These are phyloP conservation scores for Castanea mollissima DNA, from an alignment of 306 rosid species.

Conservation along the genomic window DNA sequence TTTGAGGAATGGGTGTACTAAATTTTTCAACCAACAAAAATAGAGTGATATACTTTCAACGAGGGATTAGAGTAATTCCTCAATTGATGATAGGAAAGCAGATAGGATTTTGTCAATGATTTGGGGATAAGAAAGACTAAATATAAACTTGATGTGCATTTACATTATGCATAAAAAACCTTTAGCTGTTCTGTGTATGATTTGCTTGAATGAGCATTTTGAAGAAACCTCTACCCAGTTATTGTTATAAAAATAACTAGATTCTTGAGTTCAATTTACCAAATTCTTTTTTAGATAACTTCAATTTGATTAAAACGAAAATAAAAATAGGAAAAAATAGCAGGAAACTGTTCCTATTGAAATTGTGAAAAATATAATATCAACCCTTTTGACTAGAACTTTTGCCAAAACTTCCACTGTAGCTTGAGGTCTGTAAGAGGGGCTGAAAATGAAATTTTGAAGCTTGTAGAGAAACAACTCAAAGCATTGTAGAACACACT, in stretches of 20 bases:
- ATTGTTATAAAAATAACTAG: not conserved
- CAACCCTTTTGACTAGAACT: no score
- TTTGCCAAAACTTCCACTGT: not conserved
- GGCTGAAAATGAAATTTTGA: not conserved
- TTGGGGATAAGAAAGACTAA: not conserved
- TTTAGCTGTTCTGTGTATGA: not conserved
- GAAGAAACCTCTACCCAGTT: not conserved
- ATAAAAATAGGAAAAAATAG: not conserved
- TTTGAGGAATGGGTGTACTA: not conserved
- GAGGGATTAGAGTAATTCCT: not conserved
- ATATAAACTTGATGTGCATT: not conserved
- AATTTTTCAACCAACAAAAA: not conserved
- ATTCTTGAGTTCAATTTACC: not conserved
- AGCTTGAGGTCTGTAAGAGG: not conserved
- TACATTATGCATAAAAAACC: not conserved
- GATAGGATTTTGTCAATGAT: not conserved
- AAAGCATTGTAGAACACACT: not conserved
- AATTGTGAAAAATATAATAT: not conserved
- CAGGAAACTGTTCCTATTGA: not conserved
- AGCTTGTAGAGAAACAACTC: not conserved
- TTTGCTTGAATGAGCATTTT: not conserved
- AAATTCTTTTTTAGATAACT: not conserved
- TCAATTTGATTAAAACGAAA: not conserved
- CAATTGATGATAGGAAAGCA: not conserved
- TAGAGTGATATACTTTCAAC: not conserved